Conservation (phyloP, 2,329 filamentous ascomycete genomes). For the Chaetomium olivaceum region DNA sequence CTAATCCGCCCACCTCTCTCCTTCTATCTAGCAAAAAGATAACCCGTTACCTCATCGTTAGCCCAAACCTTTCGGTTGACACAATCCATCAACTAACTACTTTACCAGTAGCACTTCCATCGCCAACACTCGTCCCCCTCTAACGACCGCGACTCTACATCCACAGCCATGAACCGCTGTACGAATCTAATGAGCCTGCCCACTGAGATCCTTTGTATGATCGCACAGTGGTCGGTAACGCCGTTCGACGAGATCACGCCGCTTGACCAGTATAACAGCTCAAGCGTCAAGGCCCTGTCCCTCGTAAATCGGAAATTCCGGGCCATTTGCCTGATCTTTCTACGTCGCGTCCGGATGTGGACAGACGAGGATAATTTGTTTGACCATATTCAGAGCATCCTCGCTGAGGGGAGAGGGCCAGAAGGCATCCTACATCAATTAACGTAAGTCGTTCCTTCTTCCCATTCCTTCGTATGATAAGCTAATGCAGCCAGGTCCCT, state of each 20-base stretch:
- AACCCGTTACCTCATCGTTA: too few relatives aligned
- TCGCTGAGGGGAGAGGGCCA: background rate
- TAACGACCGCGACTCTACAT: background rate
- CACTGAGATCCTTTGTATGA: background rate
- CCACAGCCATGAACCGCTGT: background rate
- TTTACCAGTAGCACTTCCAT: background rate
- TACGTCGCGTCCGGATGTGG: slow-evolving; percentile 5
- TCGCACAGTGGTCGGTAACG: background rate
- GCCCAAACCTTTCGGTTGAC: background rate
- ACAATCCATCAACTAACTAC: background rate
- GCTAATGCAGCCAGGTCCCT: background rate
- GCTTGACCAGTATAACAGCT: background rate
- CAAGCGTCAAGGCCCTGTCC: background rate
- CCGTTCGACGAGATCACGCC: slow-evolving; percentile 2
- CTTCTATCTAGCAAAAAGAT: too few relatives aligned
- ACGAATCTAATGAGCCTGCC: background rate
- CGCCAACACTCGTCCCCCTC: background rate
- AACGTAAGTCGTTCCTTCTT: background rate
- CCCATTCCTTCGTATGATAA: background rate
- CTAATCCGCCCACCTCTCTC: background rate
- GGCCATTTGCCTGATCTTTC: background rate
- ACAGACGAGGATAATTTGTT: background rate
- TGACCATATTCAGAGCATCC: background rate
- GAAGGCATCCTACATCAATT: background rate
- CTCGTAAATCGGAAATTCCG: background rate